phyloP scores from a whole-genome alignment of 2,329 filamentous ascomycete genomes.

The Ambrosiella xylebori region DNA sequence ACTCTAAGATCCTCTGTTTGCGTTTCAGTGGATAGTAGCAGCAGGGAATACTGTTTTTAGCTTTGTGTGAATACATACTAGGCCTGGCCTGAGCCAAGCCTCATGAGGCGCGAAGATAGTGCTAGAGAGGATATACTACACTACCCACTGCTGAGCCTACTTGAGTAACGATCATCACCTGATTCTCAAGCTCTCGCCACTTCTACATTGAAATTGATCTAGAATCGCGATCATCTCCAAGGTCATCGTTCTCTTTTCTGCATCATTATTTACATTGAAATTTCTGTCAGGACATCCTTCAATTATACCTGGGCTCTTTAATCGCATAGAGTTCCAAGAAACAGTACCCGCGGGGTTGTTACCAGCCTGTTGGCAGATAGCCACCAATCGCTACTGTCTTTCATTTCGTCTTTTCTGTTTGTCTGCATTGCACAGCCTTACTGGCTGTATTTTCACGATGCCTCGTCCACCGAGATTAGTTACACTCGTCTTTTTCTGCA shows the following conservation, averaged over 20 bases:
- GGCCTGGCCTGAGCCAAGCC: not conserved
- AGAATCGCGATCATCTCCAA: no score
- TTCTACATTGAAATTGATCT: no score
- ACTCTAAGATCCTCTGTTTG: not conserved
- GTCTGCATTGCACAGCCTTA: not conserved
- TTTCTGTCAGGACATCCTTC: no score
- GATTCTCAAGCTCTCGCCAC: not conserved
- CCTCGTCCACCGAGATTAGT: constrained; percentile 39
- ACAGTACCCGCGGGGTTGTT: not conserved
- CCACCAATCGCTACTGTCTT: not conserved
- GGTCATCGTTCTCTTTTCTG: not conserved
- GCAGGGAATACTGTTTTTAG: not conserved
- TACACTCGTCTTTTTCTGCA: constrained; percentile 36
- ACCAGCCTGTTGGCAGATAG: not conserved
- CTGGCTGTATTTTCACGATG: constrained; percentile 17
- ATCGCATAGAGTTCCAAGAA: no score
- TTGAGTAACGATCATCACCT: not conserved
- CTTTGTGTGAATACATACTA: no score
- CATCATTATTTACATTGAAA: not conserved
- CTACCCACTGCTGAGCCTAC: not conserved
- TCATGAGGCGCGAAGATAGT: not conserved
- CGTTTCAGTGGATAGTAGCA: not conserved
- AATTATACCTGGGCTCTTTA: no score
- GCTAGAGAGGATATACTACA: not conserved
- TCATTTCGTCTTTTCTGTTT: not conserved